Evolutionary conservation across 805 yeast species (phyloP).

Genomic region (Candida odintsovae): DNA sequence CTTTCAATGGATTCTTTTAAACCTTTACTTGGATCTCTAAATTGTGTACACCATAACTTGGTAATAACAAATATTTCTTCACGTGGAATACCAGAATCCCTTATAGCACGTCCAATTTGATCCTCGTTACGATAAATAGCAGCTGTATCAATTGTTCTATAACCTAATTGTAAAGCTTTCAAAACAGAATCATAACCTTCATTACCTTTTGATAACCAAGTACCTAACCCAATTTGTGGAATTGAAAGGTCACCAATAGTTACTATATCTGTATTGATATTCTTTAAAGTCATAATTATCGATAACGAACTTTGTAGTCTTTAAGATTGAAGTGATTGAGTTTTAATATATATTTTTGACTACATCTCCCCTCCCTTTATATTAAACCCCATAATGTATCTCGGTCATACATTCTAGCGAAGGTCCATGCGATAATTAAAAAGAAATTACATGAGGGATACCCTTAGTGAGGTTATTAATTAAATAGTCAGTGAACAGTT

Average conservation of each 20-base stretch:
- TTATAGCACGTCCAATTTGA: conserved; percentile 52
- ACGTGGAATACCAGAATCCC: conserved; percentile 53
- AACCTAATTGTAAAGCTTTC: conserved; percentile 33
- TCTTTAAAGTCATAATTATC: too few species aligned
- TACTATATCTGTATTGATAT: too few species aligned
- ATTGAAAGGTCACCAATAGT: conserved; percentile 28
- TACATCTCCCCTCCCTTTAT: too few species aligned
- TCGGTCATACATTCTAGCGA: too few species aligned
- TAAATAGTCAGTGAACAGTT: too few species aligned
- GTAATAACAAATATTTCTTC: conserved; percentile 66
- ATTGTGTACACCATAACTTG: conserved; percentile 51
- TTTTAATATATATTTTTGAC: too few species aligned
- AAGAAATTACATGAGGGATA: too few species aligned
- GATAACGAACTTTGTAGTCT: too few species aligned
- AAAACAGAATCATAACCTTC: conserved; percentile 20
- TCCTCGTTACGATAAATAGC: conserved; percentile 48
- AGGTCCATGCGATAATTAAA: too few species aligned
- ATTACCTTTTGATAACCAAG: conserved; percentile 34
- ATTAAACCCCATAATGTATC: too few species aligned
- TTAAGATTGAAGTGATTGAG: too few species aligned
- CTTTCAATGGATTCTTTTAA: conserved; percentile 54
- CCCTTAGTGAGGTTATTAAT: too few species aligned
- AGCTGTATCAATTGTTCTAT: conserved; percentile 62
- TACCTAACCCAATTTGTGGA: conserved; percentile 46
- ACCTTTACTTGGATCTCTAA: conserved; percentile 42